These are phyloP conservation scores for Cystofilobasidium bisporidii DNA, from an alignment of 768 basidiomycete species.

Conservation along the genomic window DNA sequence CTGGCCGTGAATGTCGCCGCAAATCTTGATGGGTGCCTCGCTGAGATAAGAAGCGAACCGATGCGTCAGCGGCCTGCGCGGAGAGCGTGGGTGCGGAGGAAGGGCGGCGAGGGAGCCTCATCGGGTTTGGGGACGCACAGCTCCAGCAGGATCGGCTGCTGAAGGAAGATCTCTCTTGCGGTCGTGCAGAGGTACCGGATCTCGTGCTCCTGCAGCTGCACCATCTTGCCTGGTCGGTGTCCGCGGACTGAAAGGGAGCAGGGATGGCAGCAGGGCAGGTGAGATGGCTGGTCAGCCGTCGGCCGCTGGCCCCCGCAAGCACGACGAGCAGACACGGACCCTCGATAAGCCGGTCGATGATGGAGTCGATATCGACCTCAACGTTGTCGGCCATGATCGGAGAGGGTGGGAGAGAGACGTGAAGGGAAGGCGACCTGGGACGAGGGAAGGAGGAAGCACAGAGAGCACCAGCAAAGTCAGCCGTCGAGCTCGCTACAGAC, in stretches of 20 bases:
- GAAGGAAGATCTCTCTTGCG: slow-evolving; percentile 98
- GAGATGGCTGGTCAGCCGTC: background rate
- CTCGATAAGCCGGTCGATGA: slow-evolving; percentile 96
- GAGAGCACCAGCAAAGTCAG: background rate
- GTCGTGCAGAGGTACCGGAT: slow-evolving; percentile 99
- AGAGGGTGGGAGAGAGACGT: background rate
- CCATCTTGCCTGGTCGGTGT: slow-evolving; percentile 95
- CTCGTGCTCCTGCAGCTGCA: slow-evolving; percentile 96
- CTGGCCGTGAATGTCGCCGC: slow-evolving; percentile 98
- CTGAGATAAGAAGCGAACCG: background rate
- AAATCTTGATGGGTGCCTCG: slow-evolving; percentile 99
- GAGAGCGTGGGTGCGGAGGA: background rate
- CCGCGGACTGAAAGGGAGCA: slow-evolving; percentile 61
- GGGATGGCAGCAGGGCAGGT: background rate
- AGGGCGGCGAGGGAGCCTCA: no score
- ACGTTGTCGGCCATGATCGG: slow-evolving; percentile 13
- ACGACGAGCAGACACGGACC: slow-evolving; percentile 52
- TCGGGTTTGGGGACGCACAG: slow-evolving; percentile 1
- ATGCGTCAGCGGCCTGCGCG: no score
- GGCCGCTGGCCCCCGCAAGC: background rate
- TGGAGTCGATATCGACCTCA: slow-evolving; percentile 84
- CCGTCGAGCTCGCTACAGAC: no score
- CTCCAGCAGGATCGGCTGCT: slow-evolving; percentile 35
- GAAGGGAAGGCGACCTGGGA: background rate
- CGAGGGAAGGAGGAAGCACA: no score